Evolutionary conservation across 2,329 filamentous ascomycete genomes (phyloP).

Genomic region (Magnaporthales sp.): DNA sequence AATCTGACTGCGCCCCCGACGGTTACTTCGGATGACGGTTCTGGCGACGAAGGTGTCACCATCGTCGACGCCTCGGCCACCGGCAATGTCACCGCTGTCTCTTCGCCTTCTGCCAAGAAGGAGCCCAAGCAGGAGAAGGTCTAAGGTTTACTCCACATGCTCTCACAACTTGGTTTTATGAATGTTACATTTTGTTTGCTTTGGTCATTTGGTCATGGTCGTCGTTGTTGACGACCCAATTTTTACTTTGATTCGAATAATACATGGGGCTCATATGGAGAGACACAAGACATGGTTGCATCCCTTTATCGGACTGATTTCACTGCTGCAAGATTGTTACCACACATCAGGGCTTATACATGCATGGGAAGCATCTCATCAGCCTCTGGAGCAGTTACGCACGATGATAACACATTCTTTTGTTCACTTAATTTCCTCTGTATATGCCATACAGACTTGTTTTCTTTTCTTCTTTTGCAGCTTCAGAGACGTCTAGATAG

Average conservation of each 20-base stretch:
- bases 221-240: background rate
- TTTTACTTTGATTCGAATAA: constrained; percentile 1
- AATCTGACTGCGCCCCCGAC: constrained; percentile 29
- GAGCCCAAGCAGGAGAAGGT: constrained; percentile 30
- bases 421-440: constrained; percentile 5
- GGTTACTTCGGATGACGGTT: constrained; percentile 34
- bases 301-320: constrained; percentile 6
- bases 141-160: background rate
- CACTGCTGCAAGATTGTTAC: constrained; percentile 5
- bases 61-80: constrained; percentile 39
- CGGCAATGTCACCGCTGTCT: constrained; percentile 35
- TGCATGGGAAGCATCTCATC: background rate
- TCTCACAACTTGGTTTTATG: background rate
- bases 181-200: constrained; percentile 1
- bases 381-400: constrained; percentile 5
- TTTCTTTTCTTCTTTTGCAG: background rate
- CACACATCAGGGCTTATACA: constrained; percentile 5
- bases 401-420: constrained; percentile 4
- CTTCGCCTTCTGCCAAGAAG: constrained; percentile 40
- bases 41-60: constrained; percentile 45
- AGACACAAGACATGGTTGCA: constrained; percentile 4
- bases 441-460: constrained; percentile 4
- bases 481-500: background rate
- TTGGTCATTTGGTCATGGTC: constrained; percentile 2
- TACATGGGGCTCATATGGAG: constrained; percentile 2